Conservation (phyloP, 768 basidiomycete genomes). For the Russula abietina region DNA sequence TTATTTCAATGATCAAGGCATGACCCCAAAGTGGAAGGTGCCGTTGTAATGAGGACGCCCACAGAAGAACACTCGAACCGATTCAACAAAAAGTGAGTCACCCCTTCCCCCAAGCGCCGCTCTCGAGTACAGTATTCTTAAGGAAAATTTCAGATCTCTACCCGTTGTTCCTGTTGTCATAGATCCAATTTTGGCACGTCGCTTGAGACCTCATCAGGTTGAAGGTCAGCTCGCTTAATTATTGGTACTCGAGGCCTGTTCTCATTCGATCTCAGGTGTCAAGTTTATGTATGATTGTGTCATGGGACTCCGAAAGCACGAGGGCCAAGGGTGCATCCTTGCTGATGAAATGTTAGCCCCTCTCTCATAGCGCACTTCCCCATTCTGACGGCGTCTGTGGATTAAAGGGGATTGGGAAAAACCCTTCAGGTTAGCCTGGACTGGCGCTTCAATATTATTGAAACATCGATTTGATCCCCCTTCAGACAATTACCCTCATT, state of each 20-base stretch:
- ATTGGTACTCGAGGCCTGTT: neutral
- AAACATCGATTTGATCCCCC: neutral
- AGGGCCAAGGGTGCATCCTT: conserved; percentile 90
- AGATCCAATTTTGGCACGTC: conserved; percentile 74
- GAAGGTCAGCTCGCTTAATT: conserved; percentile 51
- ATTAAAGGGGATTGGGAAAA: conserved; percentile 90
- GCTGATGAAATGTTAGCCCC: conserved; percentile 84
- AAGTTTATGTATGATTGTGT: conserved; percentile 93
- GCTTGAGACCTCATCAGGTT: conserved; percentile 81
- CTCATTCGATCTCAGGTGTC: conserved; percentile 43
- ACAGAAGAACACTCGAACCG: conserved; percentile 56
- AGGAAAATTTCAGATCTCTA: conserved; percentile 41
- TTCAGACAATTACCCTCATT: conserved; percentile 81
- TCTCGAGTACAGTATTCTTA: neutral
- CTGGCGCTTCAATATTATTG: conserved; percentile 5
- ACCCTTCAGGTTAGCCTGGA: conserved; percentile 58
- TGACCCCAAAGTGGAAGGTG: conserved; percentile 68
- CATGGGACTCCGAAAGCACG: conserved; percentile 88
- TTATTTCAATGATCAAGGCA: conserved; percentile 41
- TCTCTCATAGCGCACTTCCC: conserved; percentile 2
- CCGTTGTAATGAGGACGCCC: conserved; percentile 82
- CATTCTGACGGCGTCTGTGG: conserved; percentile 9
- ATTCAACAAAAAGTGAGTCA: conserved; percentile 64
- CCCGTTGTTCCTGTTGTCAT: conserved; percentile 78
- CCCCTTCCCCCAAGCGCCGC: neutral